phyloP scores from a whole-genome alignment of 2,329 filamentous ascomycete genomes.

The Penicillium verrucosum region DNA sequence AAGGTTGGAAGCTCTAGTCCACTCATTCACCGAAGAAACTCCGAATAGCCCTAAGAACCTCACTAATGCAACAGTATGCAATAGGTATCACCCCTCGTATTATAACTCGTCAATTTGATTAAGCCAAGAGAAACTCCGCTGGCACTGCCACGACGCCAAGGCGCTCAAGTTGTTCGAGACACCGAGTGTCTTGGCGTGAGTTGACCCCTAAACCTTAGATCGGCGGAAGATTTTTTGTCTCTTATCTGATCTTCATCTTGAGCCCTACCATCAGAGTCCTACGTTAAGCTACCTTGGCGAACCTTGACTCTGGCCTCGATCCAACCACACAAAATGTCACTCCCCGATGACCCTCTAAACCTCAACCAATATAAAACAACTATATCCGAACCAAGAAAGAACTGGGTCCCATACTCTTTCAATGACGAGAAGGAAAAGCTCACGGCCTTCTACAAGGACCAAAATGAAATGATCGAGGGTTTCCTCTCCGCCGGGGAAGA shows the following conservation, averaged over 20 bases:
- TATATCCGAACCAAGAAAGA: neutral
- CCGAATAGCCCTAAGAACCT: neutral
- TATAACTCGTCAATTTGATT: neutral
- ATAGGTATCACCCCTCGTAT: too few relatives aligned
- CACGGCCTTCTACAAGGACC: slow-evolving; percentile 9
- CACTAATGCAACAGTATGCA: neutral
- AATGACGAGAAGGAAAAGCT: slow-evolving; percentile 3
- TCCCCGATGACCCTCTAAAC: neutral
- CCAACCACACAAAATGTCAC: neutral
- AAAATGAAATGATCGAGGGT: slow-evolving; percentile 11
- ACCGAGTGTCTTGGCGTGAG: neutral
- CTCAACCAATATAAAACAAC: slow-evolving; percentile 5
- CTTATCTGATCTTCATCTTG: slow-evolving; percentile 4
- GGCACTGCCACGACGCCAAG: slow-evolving; percentile 4
- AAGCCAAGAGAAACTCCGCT: neutral
- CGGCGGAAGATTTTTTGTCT: neutral
- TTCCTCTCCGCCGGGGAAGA: slow-evolving; percentile 9
- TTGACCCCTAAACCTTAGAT: slow-evolving; percentile 1
- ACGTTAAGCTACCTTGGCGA: neutral
- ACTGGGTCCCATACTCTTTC: neutral
- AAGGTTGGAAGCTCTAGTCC: neutral
- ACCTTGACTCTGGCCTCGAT: neutral
- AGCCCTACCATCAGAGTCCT: neutral
- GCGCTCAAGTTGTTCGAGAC: neutral
- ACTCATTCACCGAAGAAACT: neutral